Evolutionary conservation across 2,329 filamentous ascomycete species (phyloP).

Genomic region (Epichloe glyceriae): DNA sequence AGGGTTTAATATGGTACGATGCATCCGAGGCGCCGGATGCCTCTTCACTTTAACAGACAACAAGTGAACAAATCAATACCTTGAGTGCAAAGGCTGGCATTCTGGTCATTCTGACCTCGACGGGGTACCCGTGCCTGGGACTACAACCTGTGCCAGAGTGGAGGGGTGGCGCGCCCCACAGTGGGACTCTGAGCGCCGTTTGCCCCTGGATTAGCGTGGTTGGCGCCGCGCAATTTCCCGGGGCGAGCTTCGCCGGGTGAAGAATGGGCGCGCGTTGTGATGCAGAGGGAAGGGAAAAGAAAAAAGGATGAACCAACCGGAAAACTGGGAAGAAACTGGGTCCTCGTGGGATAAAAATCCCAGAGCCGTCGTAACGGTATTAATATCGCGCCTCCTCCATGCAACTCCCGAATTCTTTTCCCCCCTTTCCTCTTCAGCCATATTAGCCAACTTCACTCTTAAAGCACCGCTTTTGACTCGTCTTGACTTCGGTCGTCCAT

Average conservation of each 20-base stretch:
- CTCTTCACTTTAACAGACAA: too few relatives aligned
- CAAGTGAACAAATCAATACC: too few relatives aligned
- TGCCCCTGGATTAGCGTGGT: slow-evolving; percentile 9
- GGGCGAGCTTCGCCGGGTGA: not conserved
- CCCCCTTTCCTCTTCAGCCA: slow-evolving; percentile 26
- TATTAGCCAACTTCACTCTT: slow-evolving; percentile 26
- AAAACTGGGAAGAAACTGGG: not conserved
- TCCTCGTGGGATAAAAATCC: not conserved
- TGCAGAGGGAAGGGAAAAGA: not conserved
- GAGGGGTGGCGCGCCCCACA: slow-evolving; percentile 1
- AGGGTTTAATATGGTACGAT: too few relatives aligned
- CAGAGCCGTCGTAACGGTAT: slow-evolving; percentile 18
- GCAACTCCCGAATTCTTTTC: slow-evolving; percentile 10
- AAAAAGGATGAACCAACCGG: too few relatives aligned
- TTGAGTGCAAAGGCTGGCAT: too few relatives aligned
- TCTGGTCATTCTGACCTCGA: too few relatives aligned
- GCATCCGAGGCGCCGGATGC: too few relatives aligned
- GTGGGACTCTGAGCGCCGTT: not conserved
- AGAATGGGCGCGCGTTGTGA: not conserved
- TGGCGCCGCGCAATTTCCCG: not conserved
- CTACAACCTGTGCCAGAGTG: too few relatives aligned
- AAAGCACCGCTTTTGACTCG: slow-evolving; percentile 27
- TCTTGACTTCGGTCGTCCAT: slow-evolving; percentile 46
- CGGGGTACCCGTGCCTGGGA: too few relatives aligned
- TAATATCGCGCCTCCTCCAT: slow-evolving; percentile 32